Evolutionary conservation across 2,329 filamentous ascomycete genomes (phyloP).

Genomic region (Furcasterigmium furcatum): DNA sequence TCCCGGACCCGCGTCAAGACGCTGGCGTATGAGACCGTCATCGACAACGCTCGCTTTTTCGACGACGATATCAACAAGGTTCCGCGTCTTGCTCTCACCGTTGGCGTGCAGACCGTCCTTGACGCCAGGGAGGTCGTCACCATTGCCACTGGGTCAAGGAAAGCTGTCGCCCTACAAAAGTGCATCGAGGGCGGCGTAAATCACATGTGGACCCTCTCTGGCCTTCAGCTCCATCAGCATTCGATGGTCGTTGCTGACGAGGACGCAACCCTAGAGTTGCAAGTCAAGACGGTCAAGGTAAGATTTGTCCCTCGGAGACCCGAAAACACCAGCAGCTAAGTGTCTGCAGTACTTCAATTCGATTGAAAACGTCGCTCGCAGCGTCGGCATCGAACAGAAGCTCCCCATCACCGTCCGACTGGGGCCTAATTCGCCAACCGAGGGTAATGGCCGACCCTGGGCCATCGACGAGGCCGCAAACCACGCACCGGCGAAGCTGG

Average conservation of each 20-base stretch:
- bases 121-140: slow-evolving; percentile 80
- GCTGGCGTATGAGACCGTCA: slow-evolving; percentile 79
- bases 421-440: slow-evolving; percentile 31
- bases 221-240: slow-evolving; percentile 75
- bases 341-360: slow-evolving; percentile 63
- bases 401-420: slow-evolving; percentile 54
- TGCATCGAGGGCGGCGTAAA: slow-evolving; percentile 81
- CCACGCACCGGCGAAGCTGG: slow-evolving; percentile 18
- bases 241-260: slow-evolving; percentile 83
- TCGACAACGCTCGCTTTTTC: slow-evolving; percentile 85
- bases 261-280: slow-evolving; percentile 70
- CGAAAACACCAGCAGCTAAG: slow-evolving; percentile 2
- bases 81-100: slow-evolving; percentile 78
- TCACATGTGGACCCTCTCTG: slow-evolving; percentile 88
- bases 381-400: slow-evolving; percentile 55
- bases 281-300: slow-evolving; percentile 70
- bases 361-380: slow-evolving; percentile 61
- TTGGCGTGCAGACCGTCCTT: slow-evolving; percentile 79
- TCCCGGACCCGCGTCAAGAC: slow-evolving; percentile 84
- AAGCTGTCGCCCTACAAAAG: slow-evolving; percentile 73
- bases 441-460: no score
- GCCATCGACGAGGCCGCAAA: not conserved
- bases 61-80: slow-evolving; percentile 70
- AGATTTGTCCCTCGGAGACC: slow-evolving; percentile 4
- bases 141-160: slow-evolving; percentile 78